Percentiles rank a stretch among this genome's conserved stretches.
These are phyloP conservation scores for Tolypocladium sp. DNA, from an alignment of 2,329 filamentous ascomycete genomes.

Conservation along the genomic window DNA sequence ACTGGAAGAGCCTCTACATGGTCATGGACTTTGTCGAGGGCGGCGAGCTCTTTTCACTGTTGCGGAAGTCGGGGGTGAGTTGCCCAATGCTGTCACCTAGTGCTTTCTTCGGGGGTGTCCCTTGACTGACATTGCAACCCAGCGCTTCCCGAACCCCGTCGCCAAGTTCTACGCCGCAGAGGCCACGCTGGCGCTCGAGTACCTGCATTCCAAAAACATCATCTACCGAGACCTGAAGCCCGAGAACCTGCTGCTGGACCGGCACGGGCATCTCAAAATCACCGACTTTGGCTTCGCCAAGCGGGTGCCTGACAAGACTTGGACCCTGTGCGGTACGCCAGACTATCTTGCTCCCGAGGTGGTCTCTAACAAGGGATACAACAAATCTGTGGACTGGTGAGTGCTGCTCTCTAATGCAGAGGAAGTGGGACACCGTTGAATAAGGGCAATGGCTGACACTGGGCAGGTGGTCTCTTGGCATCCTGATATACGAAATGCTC, in stretches of 20 bases:
- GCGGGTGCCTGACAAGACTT: constrained; percentile 96
- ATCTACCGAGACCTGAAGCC: constrained; percentile 98
- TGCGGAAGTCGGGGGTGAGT: constrained; percentile 83
- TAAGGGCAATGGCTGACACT: neutral
- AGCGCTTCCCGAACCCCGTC: constrained; percentile 98
- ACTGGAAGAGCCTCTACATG: constrained; percentile 95
- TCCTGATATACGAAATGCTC: constrained; percentile 98
- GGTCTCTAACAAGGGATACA: constrained; percentile 98
- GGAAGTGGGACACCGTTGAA: neutral
- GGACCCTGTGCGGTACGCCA: constrained; percentile 95
- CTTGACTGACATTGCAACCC: neutral
- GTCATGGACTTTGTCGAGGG: constrained; percentile 99
- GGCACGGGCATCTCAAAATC: constrained; percentile 92
- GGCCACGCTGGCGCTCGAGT: constrained; percentile 90
- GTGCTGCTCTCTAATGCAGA: constrained; percentile 21
- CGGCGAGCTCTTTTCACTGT: constrained; percentile 89
- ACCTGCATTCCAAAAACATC: constrained; percentile 88
- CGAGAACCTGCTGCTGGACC: constrained; percentile 83
- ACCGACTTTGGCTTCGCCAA: constrained; percentile 99
- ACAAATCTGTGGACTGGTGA: constrained; percentile 98
- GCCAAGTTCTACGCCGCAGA: constrained; percentile 99
- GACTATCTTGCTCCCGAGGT: constrained; percentile 97
- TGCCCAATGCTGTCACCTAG: neutral
- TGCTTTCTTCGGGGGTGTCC: neutral
- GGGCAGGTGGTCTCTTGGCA: constrained; percentile 93